Base-by-base conservation (phyloP, 1,284 basidiomycete genomes). In the Pseudozyma hubeiensis region DNA sequence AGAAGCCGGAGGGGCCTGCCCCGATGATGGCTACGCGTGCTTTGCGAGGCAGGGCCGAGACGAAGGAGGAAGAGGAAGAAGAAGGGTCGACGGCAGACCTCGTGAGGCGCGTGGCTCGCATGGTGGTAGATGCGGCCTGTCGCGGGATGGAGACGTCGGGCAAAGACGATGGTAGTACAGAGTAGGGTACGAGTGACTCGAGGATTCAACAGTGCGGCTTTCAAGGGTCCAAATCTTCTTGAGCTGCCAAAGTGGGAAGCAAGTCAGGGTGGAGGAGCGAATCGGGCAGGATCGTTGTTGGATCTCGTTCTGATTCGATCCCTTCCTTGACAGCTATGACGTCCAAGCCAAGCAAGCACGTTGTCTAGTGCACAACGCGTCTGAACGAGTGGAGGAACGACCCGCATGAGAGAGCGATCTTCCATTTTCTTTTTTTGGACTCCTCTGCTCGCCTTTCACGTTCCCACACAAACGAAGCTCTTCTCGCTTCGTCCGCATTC, bases 1-100 rank as follows among this genome's bases (percentile, higher is more conserved):
- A 99, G 87, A 99, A 97, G 0, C 92, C 94, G 8, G 95, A 94
- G 0, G 97, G 96, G 0, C 96, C 96, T 14, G 90, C 91, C 31
- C 95, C 94, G 34, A 95, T 86, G 75, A 96, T 89, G 16, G 92
- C 94, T 30, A 96, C 86, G 2, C 70, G 56, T 1, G 59, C 58
- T 44, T 39, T 48, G 31, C 48, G 56, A 9, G 60, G 44, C 2
- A 57, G 66, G 14, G 37, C 14, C 3, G 47, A 17, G 29, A 11
- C 17, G 19, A 24, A 24, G 11, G 56, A 49, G 5, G 57, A 7
- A 11, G 58, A 29, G 13, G 39, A 8, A 10, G 64, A 47, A 1
- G 50, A 19, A 11, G 56, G 50, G 37, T 45, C 57, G 10, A 44
- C 57, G 7, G 64, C 64, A 9, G 59, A 44, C 46, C 64, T 14